phyloP scores from a whole-genome alignment of 2,329 filamentous ascomycete genomes.

The Phaeosphaeria sp. region DNA sequence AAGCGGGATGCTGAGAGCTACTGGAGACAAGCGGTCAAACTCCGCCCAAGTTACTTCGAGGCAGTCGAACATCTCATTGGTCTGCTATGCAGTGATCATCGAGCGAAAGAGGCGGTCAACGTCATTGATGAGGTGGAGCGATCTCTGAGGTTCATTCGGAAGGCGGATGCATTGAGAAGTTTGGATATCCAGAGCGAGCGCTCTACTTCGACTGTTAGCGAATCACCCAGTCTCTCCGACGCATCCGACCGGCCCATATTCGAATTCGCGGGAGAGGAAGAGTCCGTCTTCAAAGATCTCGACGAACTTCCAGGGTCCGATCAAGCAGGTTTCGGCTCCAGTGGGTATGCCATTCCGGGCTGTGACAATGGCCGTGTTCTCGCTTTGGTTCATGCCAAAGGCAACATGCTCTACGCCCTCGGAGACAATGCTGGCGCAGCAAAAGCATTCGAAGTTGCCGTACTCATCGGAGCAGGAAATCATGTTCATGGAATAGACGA shows the following conservation, averaged over 20 bases:
- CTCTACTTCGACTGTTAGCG: constrained; percentile 65
- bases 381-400: constrained; percentile 93
- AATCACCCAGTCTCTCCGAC: constrained; percentile 61
- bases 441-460: constrained; percentile 91
- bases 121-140: constrained; percentile 87
- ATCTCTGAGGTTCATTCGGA: constrained; percentile 63
- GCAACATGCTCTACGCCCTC: constrained; percentile 94
- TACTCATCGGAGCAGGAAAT: constrained; percentile 83
- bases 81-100: constrained; percentile 79
- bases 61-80: constrained; percentile 94
- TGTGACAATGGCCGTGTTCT: constrained; percentile 92
- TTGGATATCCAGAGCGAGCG: constrained; percentile 66
- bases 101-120: constrained; percentile 82
- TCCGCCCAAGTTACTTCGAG: constrained; percentile 88
- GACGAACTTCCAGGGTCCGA: constrained; percentile 50
- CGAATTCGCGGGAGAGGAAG: constrained; percentile 57
- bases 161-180: constrained; percentile 55
- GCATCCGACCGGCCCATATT: constrained; percentile 64
- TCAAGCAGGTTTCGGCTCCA: constrained; percentile 71
- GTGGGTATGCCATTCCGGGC: constrained; percentile 83
- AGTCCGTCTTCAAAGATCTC: constrained; percentile 48
- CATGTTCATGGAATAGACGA: constrained; percentile 74
- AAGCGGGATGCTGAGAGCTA: constrained; percentile 83
- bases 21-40: constrained; percentile 84
- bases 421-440: constrained; percentile 84